Evolutionary conservation across 1,284 basidiomycete species (phyloP).

Genomic region (Melampsora larici-populina): DNA sequence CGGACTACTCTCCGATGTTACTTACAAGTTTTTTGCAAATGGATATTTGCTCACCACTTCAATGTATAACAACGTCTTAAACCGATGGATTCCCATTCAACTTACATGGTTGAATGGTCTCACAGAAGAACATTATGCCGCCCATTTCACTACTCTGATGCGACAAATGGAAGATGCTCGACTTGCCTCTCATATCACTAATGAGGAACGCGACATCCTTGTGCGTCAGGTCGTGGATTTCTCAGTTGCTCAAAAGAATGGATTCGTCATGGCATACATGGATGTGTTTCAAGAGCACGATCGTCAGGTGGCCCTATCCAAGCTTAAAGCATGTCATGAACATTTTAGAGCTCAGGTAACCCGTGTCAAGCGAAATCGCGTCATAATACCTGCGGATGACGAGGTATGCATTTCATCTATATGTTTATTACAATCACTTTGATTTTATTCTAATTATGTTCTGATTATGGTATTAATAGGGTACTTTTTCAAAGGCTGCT

Average conservation of each 20-base stretch:
- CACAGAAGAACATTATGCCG: not conserved
- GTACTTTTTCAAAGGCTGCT: not conserved
- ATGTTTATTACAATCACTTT: too few relatives aligned
- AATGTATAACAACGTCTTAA: too few relatives aligned
- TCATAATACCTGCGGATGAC: not conserved
- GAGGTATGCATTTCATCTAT: constrained; percentile 2
- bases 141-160: not conserved
- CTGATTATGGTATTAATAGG: not conserved
- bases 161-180: not conserved
- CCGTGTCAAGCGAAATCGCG: not conserved
- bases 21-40: constrained; percentile 3
- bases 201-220: not conserved
- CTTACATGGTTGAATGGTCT: constrained; percentile 1
- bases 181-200: too few relatives aligned
- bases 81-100: constrained; percentile 12
- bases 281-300: not conserved
- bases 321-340: not conserved
- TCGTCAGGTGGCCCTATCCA: not conserved
- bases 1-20: not conserved
- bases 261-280: constrained; percentile 6
- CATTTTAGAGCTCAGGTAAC: too few relatives aligned
- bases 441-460: not conserved
- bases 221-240: constrained; percentile 8
- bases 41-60: constrained; percentile 5
- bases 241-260: not conserved